A percentile compares a stretch with the other conserved stretches of the same genome.
phyloP scores from a whole-genome alignment of 225 moss, liverwort and hornwort genomes.

The Lunularia cruciata region DNA sequence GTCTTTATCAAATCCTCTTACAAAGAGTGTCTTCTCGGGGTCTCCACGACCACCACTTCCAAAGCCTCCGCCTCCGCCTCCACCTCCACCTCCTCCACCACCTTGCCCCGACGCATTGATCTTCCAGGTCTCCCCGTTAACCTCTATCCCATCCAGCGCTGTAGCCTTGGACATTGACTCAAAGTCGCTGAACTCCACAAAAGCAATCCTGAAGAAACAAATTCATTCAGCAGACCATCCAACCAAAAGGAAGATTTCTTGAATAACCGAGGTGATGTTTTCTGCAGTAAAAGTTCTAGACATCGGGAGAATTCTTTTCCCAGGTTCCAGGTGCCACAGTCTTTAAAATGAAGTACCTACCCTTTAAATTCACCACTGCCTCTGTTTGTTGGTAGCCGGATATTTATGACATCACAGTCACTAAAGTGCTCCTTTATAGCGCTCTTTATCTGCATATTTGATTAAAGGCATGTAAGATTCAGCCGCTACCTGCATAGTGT shows the following conservation, averaged over 20 bases:
- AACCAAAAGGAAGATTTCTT: background rate
- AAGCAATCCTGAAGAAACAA: constrained; percentile 37
- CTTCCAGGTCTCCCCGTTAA: constrained; percentile 54
- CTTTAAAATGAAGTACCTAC: constrained; percentile 21
- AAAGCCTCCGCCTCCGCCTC: constrained; percentile 3
- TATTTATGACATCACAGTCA: constrained; percentile 35
- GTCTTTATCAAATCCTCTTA: constrained; percentile 28
- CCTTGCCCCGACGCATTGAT: constrained; percentile 64
- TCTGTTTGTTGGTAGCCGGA: constrained; percentile 41
- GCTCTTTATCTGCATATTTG: constrained; percentile 56
- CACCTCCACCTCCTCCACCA: constrained; percentile 24
- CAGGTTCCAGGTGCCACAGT: background rate
- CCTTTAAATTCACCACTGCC: constrained; percentile 39
- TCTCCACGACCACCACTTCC: constrained; percentile 27
- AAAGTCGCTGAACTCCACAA: constrained; percentile 61
- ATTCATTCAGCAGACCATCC: too few relatives aligned
- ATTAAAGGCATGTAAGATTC: too few relatives aligned
- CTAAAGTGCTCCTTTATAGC: constrained; percentile 43
- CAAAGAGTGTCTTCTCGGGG: constrained; percentile 29
- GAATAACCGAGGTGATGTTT: background rate
- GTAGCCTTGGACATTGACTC: constrained; percentile 59
- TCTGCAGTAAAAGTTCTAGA: too few relatives aligned
- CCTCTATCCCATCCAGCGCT: constrained; percentile 56
- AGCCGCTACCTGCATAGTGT: too few relatives aligned
- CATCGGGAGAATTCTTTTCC: too few relatives aligned